These are phyloP conservation scores for Dorcoceras hygrometricum DNA, from an alignment of 257 asterid species.

Conservation along the genomic window DNA sequence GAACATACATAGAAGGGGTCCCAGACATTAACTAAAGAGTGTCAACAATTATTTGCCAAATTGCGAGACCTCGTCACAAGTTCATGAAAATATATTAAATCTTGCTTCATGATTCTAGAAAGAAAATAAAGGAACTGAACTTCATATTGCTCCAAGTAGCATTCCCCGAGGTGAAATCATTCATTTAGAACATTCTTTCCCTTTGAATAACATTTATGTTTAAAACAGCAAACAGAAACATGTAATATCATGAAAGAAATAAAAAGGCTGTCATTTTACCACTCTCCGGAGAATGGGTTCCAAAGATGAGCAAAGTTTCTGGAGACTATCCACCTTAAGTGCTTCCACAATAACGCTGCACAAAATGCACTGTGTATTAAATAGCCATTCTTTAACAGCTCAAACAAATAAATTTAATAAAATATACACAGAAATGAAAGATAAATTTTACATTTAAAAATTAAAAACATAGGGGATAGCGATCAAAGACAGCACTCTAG, in stretches of 20 bases:
- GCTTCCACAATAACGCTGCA: slow-evolving; percentile 98
- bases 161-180: not conserved
- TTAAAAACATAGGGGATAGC: not conserved
- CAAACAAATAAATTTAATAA: not conserved
- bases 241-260: slow-evolving; percentile 1
- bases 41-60: not conserved
- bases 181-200: not conserved
- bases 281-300: slow-evolving; percentile 98
- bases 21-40: not conserved
- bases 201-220: not conserved
- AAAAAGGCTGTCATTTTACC: slow-evolving; percentile 43
- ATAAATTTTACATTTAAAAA: not conserved
- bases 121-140: not conserved
- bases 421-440: not conserved
- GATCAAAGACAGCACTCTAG: slow-evolving; percentile 6
- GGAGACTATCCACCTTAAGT: slow-evolving; percentile 87
- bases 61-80: not conserved
- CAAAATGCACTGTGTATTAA: slow-evolving; percentile 18
- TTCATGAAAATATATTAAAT: not conserved
- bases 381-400: slow-evolving; percentile 6
- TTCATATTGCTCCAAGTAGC: too few relatives aligned
- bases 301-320: slow-evolving; percentile 92
- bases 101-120: not conserved
- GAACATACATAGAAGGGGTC: not conserved
- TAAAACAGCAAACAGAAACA: not conserved